Base-by-base conservation (phyloP, 495 filamentous ascomycete species). In the Penicillium waksmanii region DNA sequence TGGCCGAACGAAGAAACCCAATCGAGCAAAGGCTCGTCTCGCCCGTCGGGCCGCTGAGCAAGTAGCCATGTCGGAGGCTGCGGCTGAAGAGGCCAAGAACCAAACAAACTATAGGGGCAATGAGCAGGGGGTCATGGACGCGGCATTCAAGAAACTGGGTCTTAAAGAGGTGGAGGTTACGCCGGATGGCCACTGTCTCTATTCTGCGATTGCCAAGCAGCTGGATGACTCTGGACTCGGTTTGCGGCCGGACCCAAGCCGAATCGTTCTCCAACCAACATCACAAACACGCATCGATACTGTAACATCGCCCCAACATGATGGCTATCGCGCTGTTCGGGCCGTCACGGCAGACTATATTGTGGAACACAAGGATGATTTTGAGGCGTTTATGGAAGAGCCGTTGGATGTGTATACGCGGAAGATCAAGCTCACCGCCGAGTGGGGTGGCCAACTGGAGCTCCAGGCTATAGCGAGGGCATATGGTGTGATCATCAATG, bases 401-500 rank as follows among this genome's bases (percentile, higher is more conserved):
- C 85, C 86, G 15, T 72, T 97, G 27, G 84, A 84, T 15, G 77
- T 75, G 5, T 96, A 98, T 67, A 83, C 91, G 23, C 71, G 75
- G 48, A 91, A 88, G 74, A 90, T 98, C 27, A 77, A 86, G 57
- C 86, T 95, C 53, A 97, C 95, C 31, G 94, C 92, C 0, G 96
- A 97, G 75, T 98, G 95, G 95, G 95, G 95, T 35, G 95, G 95
- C 0, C 92, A 98, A 76, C 67, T 96, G 55, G 95, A 98, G 78
- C 77, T 98, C 34, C 70, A 87, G 65, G 95, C 95, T 23, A 80
- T 98, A 72, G 89, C 95, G 33, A 88, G 85, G 64, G 87, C 85
- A 47, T 98, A 96, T 58, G 85, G 84, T 0, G 86, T 96, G 11
- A 84, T 89, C 55, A 96, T 96, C 58, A 85, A 87, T 75, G 88